Evolutionary conservation across 495 filamentous ascomycete genomes (phyloP).

Genomic region (Aspergillus sclerotiicarbonarius): DNA sequence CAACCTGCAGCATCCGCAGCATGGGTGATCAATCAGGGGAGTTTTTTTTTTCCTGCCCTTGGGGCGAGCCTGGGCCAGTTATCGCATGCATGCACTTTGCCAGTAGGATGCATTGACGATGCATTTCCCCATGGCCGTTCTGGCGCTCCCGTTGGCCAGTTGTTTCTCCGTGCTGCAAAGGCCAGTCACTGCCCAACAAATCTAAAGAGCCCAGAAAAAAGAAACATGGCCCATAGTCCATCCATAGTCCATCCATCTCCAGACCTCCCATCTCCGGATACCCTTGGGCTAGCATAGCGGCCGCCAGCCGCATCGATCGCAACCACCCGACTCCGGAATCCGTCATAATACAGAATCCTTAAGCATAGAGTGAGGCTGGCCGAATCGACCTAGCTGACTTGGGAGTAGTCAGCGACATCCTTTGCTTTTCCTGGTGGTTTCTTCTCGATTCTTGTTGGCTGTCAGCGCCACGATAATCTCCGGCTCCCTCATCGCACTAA

Average conservation of each 20-base stretch:
- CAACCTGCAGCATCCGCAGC: neutral
- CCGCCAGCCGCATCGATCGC: neutral
- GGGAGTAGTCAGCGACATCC: constrained; percentile 10
- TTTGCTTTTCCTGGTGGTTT: constrained; percentile 12
- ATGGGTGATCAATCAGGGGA: constrained; percentile 3
- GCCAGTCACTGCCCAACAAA: neutral
- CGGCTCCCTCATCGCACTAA: constrained; percentile 22
- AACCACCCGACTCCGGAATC: neutral
- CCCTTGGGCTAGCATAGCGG: constrained; percentile 5
- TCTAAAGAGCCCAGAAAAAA: constrained; percentile 1
- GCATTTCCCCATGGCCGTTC: neutral
- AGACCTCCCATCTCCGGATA: neutral
- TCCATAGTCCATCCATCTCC: constrained; percentile 6
- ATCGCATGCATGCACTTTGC: constrained; percentile 3
- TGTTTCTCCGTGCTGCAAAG: constrained; percentile 7
- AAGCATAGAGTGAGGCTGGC: too few species aligned
- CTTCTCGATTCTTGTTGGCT: constrained; percentile 18
- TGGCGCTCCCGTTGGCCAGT: neutral
- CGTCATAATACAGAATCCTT: too few species aligned
- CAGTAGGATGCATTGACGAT: neutral
- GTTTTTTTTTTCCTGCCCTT: neutral
- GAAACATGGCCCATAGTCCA: neutral
- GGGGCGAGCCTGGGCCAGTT: neutral
- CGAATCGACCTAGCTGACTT: constrained; percentile 4
- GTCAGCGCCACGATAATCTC: constrained; percentile 28